Conservation (phyloP, 345 rosid genomes). For the Chamaenerion angustifolium region DNA sequence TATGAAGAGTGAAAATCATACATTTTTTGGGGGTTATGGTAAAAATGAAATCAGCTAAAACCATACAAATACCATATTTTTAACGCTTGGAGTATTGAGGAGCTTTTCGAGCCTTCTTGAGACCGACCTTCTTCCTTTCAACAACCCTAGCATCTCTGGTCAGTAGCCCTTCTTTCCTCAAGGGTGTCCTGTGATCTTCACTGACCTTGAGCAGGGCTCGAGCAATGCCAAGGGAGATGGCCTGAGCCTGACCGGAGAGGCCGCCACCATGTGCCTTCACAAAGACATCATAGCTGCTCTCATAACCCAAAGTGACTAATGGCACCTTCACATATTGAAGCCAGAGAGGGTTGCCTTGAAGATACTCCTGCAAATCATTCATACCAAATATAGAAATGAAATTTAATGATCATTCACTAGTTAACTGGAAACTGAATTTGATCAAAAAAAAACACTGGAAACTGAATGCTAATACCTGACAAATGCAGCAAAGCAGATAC, state of each 20-base stretch:
- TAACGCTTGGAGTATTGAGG: slow-evolving; percentile 88
- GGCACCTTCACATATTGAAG: slow-evolving; percentile 78
- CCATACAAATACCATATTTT: slow-evolving; percentile 7
- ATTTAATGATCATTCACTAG: neutral
- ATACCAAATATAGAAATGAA: neutral
- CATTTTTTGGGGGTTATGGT: too few species aligned
- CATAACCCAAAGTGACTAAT: slow-evolving; percentile 66
- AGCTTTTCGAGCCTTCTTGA: slow-evolving; percentile 93
- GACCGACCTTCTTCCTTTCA: slow-evolving; percentile 91
- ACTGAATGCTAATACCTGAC: too few species aligned
- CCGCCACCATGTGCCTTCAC: slow-evolving; percentile 95
- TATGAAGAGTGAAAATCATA: too few species aligned
- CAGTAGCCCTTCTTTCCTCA: slow-evolving; percentile 72
- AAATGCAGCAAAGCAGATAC: too few species aligned
- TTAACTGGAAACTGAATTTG: neutral
- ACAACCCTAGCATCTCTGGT: slow-evolving; percentile 82
- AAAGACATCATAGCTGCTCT: slow-evolving; percentile 67
- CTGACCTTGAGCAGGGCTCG: slow-evolving; percentile 82
- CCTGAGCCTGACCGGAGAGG: slow-evolving; percentile 95
- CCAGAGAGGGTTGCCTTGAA: slow-evolving; percentile 95
- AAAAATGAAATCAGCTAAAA: neutral
- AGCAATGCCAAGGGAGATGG: slow-evolving; percentile 78
- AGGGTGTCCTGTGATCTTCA: slow-evolving; percentile 49
- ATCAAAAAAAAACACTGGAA: too few species aligned
- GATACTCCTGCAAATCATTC: slow-evolving; percentile 54